Evolutionary conservation across 768 basidiomycete species (phyloP).

Genomic region (Hygrophorus pudorinus): DNA sequence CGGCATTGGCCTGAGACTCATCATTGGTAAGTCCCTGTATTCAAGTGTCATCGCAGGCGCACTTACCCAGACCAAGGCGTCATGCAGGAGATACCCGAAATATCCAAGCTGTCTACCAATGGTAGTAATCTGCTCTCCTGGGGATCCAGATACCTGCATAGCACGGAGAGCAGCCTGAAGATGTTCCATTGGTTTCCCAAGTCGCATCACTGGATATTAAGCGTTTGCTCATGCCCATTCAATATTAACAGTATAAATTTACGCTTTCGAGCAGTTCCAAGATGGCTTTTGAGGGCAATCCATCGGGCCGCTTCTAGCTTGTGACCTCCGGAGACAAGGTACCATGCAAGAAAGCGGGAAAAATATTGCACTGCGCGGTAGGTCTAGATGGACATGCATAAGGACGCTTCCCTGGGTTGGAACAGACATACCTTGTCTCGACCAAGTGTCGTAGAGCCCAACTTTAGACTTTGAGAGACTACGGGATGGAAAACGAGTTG

Average conservation of each 20-base stretch:
- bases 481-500: conserved; percentile 83
- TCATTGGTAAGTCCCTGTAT: neutral
- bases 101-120: conserved; percentile 82
- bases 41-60: neutral
- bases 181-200: conserved; percentile 92
- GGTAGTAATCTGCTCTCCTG: conserved; percentile 66
- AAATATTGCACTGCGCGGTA: conserved; percentile 91
- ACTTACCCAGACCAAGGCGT: conserved; percentile 79
- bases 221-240: neutral
- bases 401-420: neutral
- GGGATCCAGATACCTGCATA: conserved; percentile 39
- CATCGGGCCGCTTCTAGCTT: conserved; percentile 66
- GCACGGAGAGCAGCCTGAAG: conserved; percentile 82
- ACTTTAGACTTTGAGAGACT: conserved; percentile 65
- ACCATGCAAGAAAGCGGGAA: conserved; percentile 83
- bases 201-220: conserved; percentile 61
- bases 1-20: conserved; percentile 43
- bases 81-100: conserved; percentile 78
- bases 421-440: conserved; percentile 69
- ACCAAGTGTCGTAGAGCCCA: conserved; percentile 73
- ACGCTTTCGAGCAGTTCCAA: conserved; percentile 85
- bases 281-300: conserved; percentile 76
- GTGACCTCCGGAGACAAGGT: conserved; percentile 56
- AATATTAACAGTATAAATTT: conserved; percentile 15
- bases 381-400: conserved; percentile 31